Conservation (phyloP, 106 monocot genomes). For the Dendrobium nobile region DNA sequence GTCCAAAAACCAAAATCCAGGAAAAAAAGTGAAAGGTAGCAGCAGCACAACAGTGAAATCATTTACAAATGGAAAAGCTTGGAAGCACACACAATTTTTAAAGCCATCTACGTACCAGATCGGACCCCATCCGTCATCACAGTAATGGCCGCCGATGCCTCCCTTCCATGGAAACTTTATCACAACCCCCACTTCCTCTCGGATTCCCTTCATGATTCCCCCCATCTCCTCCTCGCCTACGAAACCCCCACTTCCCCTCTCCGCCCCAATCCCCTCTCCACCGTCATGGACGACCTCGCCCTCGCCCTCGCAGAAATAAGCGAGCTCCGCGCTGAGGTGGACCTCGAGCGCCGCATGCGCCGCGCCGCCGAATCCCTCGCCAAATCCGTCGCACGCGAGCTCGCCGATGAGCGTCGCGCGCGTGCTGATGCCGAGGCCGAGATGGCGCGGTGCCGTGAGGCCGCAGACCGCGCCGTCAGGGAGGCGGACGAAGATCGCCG, state of each 20-base stretch:
- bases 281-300: neutral
- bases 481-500: slow-evolving; percentile 40
- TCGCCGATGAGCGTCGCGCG: slow-evolving; percentile 40
- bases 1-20: neutral
- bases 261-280: neutral
- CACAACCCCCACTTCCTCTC: slow-evolving; percentile 41
- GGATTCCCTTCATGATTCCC: slow-evolving; percentile 8
- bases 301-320: slow-evolving; percentile 17
- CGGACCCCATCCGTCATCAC: neutral
- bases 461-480: slow-evolving; percentile 3
- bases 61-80: too few relatives aligned
- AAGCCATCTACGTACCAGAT: neutral
- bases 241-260: neutral
- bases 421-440: slow-evolving; percentile 37
- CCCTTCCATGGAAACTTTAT: slow-evolving; percentile 42
- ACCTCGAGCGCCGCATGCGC: slow-evolving; percentile 43
- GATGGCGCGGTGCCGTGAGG: slow-evolving; percentile 5
- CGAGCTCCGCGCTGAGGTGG: slow-evolving; percentile 36
- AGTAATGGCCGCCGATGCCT: slow-evolving; percentile 1
- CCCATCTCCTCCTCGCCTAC: slow-evolving; percentile 5
- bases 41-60: neutral
- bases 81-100: neutral
- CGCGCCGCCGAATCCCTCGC: slow-evolving; percentile 27
- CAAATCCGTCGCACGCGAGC: slow-evolving; percentile 28
- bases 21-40: neutral